Percentiles rank a stretch among this genome's conserved stretches.
Conservation (phyloP, 768 basidiomycete species). For the Leccinum incarnatum region DNA sequence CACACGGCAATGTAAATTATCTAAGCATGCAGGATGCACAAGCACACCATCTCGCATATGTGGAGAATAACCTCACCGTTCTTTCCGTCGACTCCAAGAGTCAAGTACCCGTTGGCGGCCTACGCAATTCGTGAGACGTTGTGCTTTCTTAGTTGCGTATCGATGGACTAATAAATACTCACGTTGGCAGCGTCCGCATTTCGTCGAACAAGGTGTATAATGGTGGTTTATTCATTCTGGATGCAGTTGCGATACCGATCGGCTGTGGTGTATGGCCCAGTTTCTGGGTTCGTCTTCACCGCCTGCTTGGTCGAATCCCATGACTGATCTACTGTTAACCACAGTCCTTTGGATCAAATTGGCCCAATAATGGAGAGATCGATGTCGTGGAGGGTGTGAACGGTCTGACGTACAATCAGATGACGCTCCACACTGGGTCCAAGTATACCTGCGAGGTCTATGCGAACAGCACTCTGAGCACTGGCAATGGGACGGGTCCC, state of each 20-base stretch:
- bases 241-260: constrained; percentile 64
- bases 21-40: constrained; percentile 45
- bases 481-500: background rate
- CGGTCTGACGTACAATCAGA: constrained; percentile 53
- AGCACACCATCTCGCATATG: constrained; percentile 53
- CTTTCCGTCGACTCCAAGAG: constrained; percentile 63
- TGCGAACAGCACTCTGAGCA: background rate
- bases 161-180: background rate
- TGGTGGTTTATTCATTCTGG: constrained; percentile 69
- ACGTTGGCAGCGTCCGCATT: constrained; percentile 57
- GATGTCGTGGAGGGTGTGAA: constrained; percentile 77
- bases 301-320: background rate
- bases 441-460: constrained; percentile 32
- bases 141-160: background rate
- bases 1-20: constrained; percentile 66
- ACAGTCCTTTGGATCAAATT: constrained; percentile 47
- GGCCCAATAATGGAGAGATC: constrained; percentile 60
- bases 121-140: constrained; percentile 48
- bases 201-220: constrained; percentile 55
- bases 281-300: constrained; percentile 41
- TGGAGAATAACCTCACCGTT: constrained; percentile 52
- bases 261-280: constrained; percentile 66
- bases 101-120: constrained; percentile 43
- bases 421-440: constrained; percentile 59
- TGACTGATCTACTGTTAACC: background rate